Base-by-base conservation (phyloP, 2,329 filamentous ascomycete genomes). In the Ascochyta fabae region DNA sequence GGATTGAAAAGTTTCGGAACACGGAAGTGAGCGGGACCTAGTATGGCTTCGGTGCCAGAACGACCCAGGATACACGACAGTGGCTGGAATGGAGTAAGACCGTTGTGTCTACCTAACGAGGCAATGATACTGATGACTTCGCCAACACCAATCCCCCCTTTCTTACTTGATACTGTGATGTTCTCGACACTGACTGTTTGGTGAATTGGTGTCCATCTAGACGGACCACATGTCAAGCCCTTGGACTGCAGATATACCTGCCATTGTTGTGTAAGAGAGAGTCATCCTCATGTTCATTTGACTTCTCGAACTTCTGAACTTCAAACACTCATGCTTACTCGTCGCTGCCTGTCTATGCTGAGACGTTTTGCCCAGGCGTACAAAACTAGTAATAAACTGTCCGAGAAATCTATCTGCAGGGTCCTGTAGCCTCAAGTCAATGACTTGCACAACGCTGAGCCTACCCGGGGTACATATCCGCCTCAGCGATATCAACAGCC, bases 61-160 rank as follows among this genome's bases (percentile, higher is more conserved):
- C 31, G 22, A 43, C 47, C 36, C 22, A 23, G 39, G 33, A 56
- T 34, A 29, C 48, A 42, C 33, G 13, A 19, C 27, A 38, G 47
- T 56, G 48, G 53, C 53, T 48, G 53, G 27, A 39, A 51, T 33
- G 36, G 47, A 56, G 47, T 56, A 56, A 29, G 42, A 33, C 53
- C 42, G 43, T 56, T 56, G 47, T 56, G 47, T 51, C 53, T 56
- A 56, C 36, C 33, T 56, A 56, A 56, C 38, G 47, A 56, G 53
- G 50, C 53, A 56, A 56, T 56, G 53, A 56, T 53, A 56, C 19
- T 51, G 47, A 56, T 56, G 53, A 56, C 22, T 56, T 51, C 43
- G 53, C 53, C 53, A 56, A 42, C 5, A 12, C 7, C 9, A 10
- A 16, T 31, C 42, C n/a, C 15, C 3, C 29, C 8, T 7, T 24